Evolutionary conservation across 2,329 filamentous ascomycete genomes (phyloP), one percentile per base, ranked within the genome.

Genomic region (Cladorrhinum sp.): DNA sequence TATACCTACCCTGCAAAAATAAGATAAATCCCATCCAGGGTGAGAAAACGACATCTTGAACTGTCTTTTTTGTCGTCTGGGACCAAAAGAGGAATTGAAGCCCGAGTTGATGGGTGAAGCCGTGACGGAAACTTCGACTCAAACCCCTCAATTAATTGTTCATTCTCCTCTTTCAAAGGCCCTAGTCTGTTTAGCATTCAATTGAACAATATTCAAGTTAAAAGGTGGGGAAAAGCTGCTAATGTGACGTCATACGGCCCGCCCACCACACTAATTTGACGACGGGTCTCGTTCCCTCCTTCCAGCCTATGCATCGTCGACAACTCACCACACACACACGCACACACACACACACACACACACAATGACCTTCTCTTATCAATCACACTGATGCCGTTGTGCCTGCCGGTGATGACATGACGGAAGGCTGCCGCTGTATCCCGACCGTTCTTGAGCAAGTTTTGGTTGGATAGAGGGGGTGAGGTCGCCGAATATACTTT

Each of bases 401-500:
- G n/a, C n/a, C n/a, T n/a, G n/a, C n/a, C n/a, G n/a, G n/a, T 42
- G 36, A 42, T n/a, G 36, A 42, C 36, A 42, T n/a, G 36, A 42
- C 18, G 42, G n/a, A 46, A 46, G n/a, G 42, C 33, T 5, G 42
- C 16, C 42, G 42, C 42, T 5, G 36, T 42, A 42, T 42, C 36
- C 16, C n/a, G 36, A 42, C 36, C 36, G 26, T 42, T 12, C 6
- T 21, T 46, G 42, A 7, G 42, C 42, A 46, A 46, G 42, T 46
- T 46, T 46, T 46, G 42, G 42, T 46, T 46, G 42, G 42, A 46
- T 20, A 8, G 42, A 46, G n/a, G n/a, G 33, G 12, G 4, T 8
- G 54, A 57, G 54, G 54, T 57, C 54, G 54, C 21, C 39, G 54
- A 57, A 57, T 33, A 54, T 28, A 54, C 10, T n/a, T 54, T 28